Evolutionary conservation across 208 protist species (phyloP).

Genomic region (Trypanosoma boissoni): DNA sequence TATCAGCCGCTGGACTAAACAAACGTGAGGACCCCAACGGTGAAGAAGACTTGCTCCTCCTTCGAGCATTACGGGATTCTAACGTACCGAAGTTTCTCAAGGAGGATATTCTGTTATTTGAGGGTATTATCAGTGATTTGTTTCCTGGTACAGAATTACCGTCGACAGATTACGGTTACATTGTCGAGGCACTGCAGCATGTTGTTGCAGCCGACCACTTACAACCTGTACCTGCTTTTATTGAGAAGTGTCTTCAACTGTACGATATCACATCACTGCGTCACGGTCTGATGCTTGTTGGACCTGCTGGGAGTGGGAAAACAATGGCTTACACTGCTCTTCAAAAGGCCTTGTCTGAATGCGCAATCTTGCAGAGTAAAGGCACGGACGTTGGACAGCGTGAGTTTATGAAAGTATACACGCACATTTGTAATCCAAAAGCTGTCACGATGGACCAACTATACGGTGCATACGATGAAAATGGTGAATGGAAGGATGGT

Average conservation of each 20-base stretch:
- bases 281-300: slow-evolving; percentile 98
- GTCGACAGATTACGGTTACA: slow-evolving; percentile 92
- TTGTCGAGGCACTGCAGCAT: slow-evolving; percentile 79
- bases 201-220: slow-evolving; percentile 62
- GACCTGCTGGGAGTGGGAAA: slow-evolving; percentile 96
- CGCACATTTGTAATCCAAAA: slow-evolving; percentile 96
- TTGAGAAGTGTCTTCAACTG: slow-evolving; percentile 97
- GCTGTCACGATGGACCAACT: slow-evolving; percentile 98
- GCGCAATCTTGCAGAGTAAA: slow-evolving; percentile 65
- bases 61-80: slow-evolving; percentile 95
- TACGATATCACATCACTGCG: slow-evolving; percentile 98
- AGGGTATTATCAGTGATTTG: slow-evolving; percentile 97
- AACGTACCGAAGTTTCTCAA: slow-evolving; percentile 98
- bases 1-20: slow-evolving; percentile 96
- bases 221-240: slow-evolving; percentile 91
- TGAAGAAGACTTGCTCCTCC: slow-evolving; percentile 94
- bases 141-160: slow-evolving; percentile 95
- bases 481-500: slow-evolving; percentile 97
- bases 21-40: slow-evolving; percentile 91
- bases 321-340: slow-evolving; percentile 89
- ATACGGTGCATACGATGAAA: slow-evolving; percentile 96
- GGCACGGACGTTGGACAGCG: slow-evolving; percentile 63
- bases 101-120: slow-evolving; percentile 93
- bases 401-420: slow-evolving; percentile 89
- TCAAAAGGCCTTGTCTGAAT: slow-evolving; percentile 78